These are phyloP conservation scores for Paratinospora sagittata DNA, from an alignment of 164 flowering plant genomes.

Conservation along the genomic window DNA sequence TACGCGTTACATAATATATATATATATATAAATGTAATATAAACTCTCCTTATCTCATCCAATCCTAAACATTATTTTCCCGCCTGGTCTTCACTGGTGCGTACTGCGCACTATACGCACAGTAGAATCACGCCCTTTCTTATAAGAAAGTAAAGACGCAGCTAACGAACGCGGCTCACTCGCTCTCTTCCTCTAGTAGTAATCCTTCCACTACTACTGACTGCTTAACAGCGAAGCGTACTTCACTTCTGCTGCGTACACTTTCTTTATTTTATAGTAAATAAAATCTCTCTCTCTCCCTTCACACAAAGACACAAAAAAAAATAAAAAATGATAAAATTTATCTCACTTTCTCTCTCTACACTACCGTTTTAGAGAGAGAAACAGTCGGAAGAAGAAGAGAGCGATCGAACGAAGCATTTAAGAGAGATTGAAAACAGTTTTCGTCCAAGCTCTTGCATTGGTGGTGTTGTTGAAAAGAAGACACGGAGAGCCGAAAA, in stretches of 20 bases:
- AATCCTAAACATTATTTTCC: background rate
- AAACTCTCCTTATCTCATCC: too few relatives aligned
- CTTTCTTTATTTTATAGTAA: background rate
- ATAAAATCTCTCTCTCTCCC: background rate
- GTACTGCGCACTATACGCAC: background rate
- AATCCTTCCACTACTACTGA: background rate
- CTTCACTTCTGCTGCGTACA: background rate
- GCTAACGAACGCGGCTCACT: background rate
- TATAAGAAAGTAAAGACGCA: background rate
- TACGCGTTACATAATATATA: background rate
- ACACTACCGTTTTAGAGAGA: conserved; percentile 3
- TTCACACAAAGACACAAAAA: too few relatives aligned
- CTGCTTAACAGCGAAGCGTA: conserved; percentile 7
- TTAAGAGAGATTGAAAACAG: background rate
- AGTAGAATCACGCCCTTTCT: background rate
- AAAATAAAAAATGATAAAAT: too few relatives aligned
- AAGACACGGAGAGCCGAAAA: background rate
- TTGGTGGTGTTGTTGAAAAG: background rate
- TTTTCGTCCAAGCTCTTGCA: background rate
- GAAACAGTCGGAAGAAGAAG: conserved; percentile 1
- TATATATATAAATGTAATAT: too few relatives aligned
- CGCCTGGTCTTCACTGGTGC: background rate
- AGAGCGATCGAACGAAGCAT: background rate
- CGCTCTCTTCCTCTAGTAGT: background rate
- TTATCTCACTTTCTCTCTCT: conserved; percentile 6